Base-by-base conservation (phyloP, 169 alveolate genomes). In the Fabrea salina region DNA sequence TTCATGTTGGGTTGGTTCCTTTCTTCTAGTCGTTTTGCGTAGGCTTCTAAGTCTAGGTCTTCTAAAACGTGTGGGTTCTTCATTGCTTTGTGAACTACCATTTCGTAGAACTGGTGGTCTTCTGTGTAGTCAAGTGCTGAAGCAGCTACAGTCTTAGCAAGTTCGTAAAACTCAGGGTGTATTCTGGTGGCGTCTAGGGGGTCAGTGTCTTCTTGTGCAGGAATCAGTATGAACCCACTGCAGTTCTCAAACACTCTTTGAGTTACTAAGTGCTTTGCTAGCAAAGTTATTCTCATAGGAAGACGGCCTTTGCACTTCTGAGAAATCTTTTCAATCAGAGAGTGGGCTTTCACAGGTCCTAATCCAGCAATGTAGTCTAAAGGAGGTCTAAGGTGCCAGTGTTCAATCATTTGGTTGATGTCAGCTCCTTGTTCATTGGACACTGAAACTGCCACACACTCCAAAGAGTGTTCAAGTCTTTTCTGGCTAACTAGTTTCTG, bases 321-420 rank as follows among this genome's bases (percentile, higher is more conserved):
- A 25, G 33, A 16, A 30, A 70, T 44, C 2, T 40, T 3, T 25
- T 70, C 51, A 22, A 70, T 41, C 56, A 90, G 68, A 44, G 71
- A 54, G 41, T 85, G 72, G 4, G 96, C 95, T 75, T 91, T 91
- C n/a, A 88, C 74, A 22, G 93, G 94, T 3, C 97, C 97, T 4
- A 93, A 83, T 5, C 95, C 95, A 64, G 93, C 58, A 4, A 93
- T 75, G 51, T 89, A 93, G 59, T 72, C 56, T 8, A 93, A 79
- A 37, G 84, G 84, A 37, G 88, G 74, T 58, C 88, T 88, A 44
- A 89, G 64, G 84, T 93, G 96, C 3, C 79, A 37, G 66, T 87
- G 92, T 30, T 87, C 91, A 25, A 84, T 66, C 33, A 87, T 82
- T 30, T 82, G 59, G 68, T 91, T 88, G 2, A 93, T 32, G 80